phyloP scores from a whole-genome alignment of 768 basidiomycete species.

The Auriscalpium orientale region DNA sequence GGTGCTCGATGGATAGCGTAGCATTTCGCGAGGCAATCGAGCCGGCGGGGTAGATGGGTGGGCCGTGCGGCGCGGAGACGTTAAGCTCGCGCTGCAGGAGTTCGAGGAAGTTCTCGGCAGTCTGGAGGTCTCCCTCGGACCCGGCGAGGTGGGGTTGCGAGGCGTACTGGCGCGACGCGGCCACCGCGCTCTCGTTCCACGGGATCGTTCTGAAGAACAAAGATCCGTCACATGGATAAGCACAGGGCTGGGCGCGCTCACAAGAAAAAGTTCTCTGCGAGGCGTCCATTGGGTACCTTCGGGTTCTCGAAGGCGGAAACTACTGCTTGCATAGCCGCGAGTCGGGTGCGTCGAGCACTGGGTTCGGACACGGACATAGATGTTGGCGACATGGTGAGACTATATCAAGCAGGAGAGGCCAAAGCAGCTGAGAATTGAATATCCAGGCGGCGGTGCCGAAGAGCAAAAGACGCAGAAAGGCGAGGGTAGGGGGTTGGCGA shows the following conservation, averaged over 20 bases:
- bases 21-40: slow-evolving; percentile 57
- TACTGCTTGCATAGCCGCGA: too few relatives aligned
- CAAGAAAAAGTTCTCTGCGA: slow-evolving; percentile 40
- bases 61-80: slow-evolving; percentile 31
- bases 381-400: too few relatives aligned
- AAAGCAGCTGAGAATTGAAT: too few relatives aligned
- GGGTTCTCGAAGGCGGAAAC: slow-evolving; percentile 16
- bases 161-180: slow-evolving; percentile 45
- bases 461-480: too few relatives aligned
- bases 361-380: too few relatives aligned
- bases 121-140: slow-evolving; percentile 43
- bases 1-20: slow-evolving; percentile 43
- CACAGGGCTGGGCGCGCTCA: slow-evolving; percentile 17
- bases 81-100: slow-evolving; percentile 62
- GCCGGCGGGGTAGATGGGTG: slow-evolving; percentile 67
- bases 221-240: not conserved
- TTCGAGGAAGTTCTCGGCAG: slow-evolving; percentile 59
- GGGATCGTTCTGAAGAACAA: slow-evolving; percentile 38
- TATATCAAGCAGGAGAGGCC: too few relatives aligned
- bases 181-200: slow-evolving; percentile 38
- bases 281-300: slow-evolving; percentile 22
- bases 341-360: too few relatives aligned
- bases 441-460: too few relatives aligned
- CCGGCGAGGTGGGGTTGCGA: slow-evolving; percentile 58
- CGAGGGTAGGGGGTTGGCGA: too few relatives aligned